phyloP scores from a whole-genome alignment of 768 basidiomycete genomes.

The Amyloporia xantha region DNA sequence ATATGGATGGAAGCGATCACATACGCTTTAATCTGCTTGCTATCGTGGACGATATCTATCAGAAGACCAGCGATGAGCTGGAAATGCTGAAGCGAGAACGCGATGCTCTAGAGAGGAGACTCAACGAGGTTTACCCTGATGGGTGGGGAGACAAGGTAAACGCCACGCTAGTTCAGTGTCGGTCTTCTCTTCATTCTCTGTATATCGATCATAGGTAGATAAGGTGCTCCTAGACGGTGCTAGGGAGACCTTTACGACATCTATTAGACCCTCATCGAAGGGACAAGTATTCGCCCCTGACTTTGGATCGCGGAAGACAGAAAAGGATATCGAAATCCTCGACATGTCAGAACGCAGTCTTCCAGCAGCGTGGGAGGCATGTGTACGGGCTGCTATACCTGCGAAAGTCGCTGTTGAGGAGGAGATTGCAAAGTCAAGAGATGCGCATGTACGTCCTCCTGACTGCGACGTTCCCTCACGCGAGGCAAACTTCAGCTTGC shows the following conservation, averaged over 20 bases:
- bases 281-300: conserved; percentile 33
- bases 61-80: conserved; percentile 42
- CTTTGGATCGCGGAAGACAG: conserved; percentile 41
- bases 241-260: conserved; percentile 26
- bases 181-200: not conserved
- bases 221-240: conserved; percentile 25
- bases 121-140: conserved; percentile 26
- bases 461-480: not conserved
- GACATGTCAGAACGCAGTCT: conserved; percentile 35
- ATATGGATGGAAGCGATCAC: conserved; percentile 38
- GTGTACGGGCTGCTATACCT: conserved; percentile 33
- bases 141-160: conserved; percentile 35
- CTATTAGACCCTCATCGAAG: conserved; percentile 19
- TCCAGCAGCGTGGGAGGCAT: conserved; percentile 39
- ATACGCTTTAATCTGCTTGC: conserved; percentile 59
- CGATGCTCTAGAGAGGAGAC: conserved; percentile 36
- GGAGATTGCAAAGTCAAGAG: conserved; percentile 37
- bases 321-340: conserved; percentile 37
- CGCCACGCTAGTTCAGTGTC: too few relatives aligned
- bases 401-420: conserved; percentile 40
- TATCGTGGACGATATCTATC: conserved; percentile 46
- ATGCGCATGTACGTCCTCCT: conserved; percentile 37
- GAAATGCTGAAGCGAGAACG: conserved; percentile 47
- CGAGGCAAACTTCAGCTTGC: too few relatives aligned
- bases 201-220: conserved; percentile 32